phyloP scores from a whole-genome alignment of 805 yeast species.

The Nakazawaea siamensis region DNA sequence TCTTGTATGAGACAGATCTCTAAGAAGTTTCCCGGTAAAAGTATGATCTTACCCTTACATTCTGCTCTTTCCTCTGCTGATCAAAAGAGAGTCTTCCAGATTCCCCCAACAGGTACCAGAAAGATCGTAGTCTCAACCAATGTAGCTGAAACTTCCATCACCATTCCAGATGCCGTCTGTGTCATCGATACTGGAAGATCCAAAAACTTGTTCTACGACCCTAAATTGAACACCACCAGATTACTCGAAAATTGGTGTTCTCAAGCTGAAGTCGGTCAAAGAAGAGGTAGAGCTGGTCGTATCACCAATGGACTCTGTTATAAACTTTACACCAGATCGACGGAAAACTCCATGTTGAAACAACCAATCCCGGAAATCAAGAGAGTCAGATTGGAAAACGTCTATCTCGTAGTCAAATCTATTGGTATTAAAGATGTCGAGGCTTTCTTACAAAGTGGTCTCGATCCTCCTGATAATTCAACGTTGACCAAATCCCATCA shows the following conservation, averaged over 20 bases:
- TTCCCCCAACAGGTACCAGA: slow-evolving; percentile 44
- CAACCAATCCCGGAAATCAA: slow-evolving; percentile 87
- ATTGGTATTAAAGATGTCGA: slow-evolving; percentile 77
- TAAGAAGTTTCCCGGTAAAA: slow-evolving; percentile 15
- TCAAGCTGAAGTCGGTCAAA: slow-evolving; percentile 78
- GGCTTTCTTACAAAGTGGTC: slow-evolving; percentile 60
- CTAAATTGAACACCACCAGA: slow-evolving; percentile 57
- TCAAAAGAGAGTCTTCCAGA: slow-evolving; percentile 66
- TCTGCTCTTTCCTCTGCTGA: slow-evolving; percentile 81
- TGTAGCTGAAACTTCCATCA: slow-evolving; percentile 95
- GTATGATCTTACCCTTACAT: slow-evolving; percentile 67
- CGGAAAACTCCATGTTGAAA: slow-evolving; percentile 50
- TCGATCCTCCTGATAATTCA: slow-evolving; percentile 67
- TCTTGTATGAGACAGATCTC: slow-evolving; percentile 41
- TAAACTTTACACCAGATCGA: slow-evolving; percentile 62
- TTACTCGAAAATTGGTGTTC: slow-evolving; percentile 83
- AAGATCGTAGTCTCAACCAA: slow-evolving; percentile 87
- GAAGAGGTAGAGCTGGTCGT: slow-evolving; percentile 99
- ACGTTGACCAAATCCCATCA: slow-evolving; percentile 44
- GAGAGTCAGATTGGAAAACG: slow-evolving; percentile 73
- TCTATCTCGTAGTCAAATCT: slow-evolving; percentile 77
- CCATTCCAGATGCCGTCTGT: slow-evolving; percentile 90
- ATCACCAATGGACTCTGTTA: slow-evolving; percentile 76
- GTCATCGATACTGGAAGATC: slow-evolving; percentile 86
- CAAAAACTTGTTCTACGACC: slow-evolving; percentile 66